Evolutionary conservation across 108 stramenopile genomes (phyloP), one percentile per base, ranked within the genome.

Genomic region (Aurantiochytrium sp.): DNA sequence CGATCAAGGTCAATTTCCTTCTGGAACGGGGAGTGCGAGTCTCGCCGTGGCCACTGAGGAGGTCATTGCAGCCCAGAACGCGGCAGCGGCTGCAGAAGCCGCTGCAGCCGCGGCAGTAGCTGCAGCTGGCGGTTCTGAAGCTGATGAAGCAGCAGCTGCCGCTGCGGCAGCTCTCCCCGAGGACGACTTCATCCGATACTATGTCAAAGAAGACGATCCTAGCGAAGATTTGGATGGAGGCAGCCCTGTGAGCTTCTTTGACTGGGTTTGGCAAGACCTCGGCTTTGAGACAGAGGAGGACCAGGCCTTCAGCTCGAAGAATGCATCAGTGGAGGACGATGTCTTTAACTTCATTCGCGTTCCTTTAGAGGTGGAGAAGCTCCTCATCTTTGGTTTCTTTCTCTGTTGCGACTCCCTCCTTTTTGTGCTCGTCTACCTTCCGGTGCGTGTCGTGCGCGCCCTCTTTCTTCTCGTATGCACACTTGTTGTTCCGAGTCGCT

Each of bases 291-390:
- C 73, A 5, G 88, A 60, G 1, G 88, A 88, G 12, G 60, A 59
- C 25, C 88, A 88, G 42, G n/a, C 88, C 16, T 60, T 44, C 6
- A 60, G 88, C 21, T 12, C 60, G 4, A 60, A 88, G 10, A 58
- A 87, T 25, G 73, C 73, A 5, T 64, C 87, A 87, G 91, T 96
- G 35, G 96, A 96, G 87, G 90, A 90, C 60, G 96, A 96, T 88
- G 96, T 99, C 93, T 94, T 96, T 90, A 98, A 99, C 93, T 99
- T 99, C 89, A 88, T 98, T 72, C 94, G 95, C 58, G 96, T 99
- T 60, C 98, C 98, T 6, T 89, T 91, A 29, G 94, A 93, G 49
- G 91, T 99, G 44, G 98, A 99, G 94, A 88, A 90, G n/a, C 90
- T 97, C 12, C 91, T 99, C 90, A 83, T 90, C 53, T 98, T 97